Conservation (phyloP, 805 yeast genomes). For the Grigorovia jiainica region DNA sequence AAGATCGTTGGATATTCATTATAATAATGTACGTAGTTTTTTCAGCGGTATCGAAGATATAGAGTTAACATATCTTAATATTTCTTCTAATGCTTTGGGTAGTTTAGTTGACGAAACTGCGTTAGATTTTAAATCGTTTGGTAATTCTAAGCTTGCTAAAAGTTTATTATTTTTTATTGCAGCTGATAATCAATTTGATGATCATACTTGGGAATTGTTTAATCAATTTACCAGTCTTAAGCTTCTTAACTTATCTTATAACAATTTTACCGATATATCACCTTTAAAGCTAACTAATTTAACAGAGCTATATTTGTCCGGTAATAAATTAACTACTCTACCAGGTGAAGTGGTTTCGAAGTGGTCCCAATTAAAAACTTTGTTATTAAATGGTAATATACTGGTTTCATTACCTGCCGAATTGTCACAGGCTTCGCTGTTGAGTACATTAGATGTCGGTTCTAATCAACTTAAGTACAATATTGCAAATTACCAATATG, state of each 20-base stretch:
- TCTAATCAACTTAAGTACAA: constrained; percentile 85
- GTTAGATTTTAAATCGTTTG: background rate
- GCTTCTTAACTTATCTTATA: constrained; percentile 69
- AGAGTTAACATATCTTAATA: constrained; percentile 50
- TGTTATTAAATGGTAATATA: constrained; percentile 75
- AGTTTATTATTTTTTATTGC: constrained; percentile 50
- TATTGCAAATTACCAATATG: constrained; percentile 88
- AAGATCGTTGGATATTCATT: constrained; percentile 66
- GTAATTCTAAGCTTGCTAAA: constrained; percentile 32
- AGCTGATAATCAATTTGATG: constrained; percentile 77
- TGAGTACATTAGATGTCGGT: constrained; percentile 79
- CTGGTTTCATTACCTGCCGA: constrained; percentile 85
- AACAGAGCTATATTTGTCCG: constrained; percentile 65
- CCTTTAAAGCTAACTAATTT: constrained; percentile 53
- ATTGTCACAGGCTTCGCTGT: constrained; percentile 51
- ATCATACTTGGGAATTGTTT: constrained; percentile 63
- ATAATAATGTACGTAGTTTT: constrained; percentile 66
- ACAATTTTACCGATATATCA: constrained; percentile 76
- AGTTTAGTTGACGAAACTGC: constrained; percentile 8
- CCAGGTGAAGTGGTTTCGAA: constrained; percentile 78
- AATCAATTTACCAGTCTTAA: constrained; percentile 49
- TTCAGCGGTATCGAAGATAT: constrained; percentile 62
- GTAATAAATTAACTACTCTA: constrained; percentile 66
- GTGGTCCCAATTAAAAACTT: constrained; percentile 45
- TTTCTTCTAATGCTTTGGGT: constrained; percentile 63